Conservation (phyloP, 257 asterid species). For the Solanum piurae region DNA sequence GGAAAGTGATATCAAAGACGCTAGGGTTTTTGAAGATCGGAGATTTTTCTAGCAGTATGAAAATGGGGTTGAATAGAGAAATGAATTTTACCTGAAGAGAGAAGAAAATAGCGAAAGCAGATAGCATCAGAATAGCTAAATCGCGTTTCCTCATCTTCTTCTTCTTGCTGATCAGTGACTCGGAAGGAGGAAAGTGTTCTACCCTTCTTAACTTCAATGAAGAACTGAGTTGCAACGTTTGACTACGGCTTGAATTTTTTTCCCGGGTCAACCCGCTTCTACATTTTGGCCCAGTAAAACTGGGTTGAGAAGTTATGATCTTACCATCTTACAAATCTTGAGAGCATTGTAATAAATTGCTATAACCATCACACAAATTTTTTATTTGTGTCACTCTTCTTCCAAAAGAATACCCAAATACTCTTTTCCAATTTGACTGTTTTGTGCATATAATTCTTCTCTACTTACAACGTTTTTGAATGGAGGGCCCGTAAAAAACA, state of each 20-base stretch:
- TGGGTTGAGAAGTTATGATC: background rate
- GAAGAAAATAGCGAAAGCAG: slow-evolving; percentile 97
- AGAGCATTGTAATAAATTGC: background rate
- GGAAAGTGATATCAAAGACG: background rate
- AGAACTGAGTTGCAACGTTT: background rate
- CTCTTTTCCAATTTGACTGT: background rate
- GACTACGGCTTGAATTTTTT: background rate
- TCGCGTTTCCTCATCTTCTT: slow-evolving; percentile 84
- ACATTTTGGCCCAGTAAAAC: background rate
- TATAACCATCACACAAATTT: background rate
- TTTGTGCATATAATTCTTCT: background rate
- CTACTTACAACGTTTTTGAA: background rate
- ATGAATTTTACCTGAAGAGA: slow-evolving; percentile 65
- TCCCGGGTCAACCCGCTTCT: background rate
- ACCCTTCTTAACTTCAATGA: background rate
- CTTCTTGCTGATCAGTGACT: background rate
- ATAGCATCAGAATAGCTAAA: slow-evolving; percentile 83
- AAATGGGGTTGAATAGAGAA: background rate
- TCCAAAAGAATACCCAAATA: background rate
- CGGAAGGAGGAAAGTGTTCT: background rate
- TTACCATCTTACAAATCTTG: background rate
- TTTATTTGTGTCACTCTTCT: background rate
- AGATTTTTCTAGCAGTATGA: background rate
- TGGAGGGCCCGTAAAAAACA: background rate
- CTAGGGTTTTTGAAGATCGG: slow-evolving; percentile 4